Conservation (phyloP, 192 early-diverging fungal species). For the Coemansia sp. region DNA sequence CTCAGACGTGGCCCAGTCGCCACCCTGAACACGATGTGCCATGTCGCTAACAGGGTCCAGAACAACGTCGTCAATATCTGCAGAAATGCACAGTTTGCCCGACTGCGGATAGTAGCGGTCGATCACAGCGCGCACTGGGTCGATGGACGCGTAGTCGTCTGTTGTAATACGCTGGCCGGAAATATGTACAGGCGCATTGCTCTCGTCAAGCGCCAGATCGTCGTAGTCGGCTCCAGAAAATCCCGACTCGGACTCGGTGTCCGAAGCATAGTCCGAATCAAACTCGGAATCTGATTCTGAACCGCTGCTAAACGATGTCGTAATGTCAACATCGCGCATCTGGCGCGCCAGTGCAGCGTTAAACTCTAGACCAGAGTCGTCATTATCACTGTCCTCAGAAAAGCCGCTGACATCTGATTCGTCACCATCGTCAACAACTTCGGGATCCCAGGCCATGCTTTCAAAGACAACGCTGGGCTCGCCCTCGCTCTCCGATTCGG, state of each 20-base stretch:
- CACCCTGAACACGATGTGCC: not conserved
- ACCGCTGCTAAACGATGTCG: not conserved
- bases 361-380: not conserved
- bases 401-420: conserved; percentile 5
- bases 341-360: not conserved
- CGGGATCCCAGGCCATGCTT: conserved; percentile 1
- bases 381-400: not conserved
- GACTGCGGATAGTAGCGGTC: conserved; percentile 44
- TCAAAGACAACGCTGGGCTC: conserved; percentile 8
- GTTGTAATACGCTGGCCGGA: conserved; percentile 2
- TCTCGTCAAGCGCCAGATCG: not conserved
- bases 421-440: conserved; percentile 10
- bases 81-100: conserved; percentile 25
- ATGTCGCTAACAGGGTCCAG: not conserved
- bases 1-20: not conserved
- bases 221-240: not conserved
- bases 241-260: not conserved
- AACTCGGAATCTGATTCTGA: conserved; percentile 17
- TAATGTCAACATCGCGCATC: conserved; percentile 2
- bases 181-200: not conserved
- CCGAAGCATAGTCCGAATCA: conserved; percentile 15
- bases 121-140: conserved; percentile 41
- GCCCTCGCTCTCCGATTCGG: not conserved
- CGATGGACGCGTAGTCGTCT: conserved; percentile 22
- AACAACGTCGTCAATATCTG: conserved; percentile 43